Evolutionary conservation across 306 rosid species (phyloP).

Genomic region (Luffa acutangula): DNA sequence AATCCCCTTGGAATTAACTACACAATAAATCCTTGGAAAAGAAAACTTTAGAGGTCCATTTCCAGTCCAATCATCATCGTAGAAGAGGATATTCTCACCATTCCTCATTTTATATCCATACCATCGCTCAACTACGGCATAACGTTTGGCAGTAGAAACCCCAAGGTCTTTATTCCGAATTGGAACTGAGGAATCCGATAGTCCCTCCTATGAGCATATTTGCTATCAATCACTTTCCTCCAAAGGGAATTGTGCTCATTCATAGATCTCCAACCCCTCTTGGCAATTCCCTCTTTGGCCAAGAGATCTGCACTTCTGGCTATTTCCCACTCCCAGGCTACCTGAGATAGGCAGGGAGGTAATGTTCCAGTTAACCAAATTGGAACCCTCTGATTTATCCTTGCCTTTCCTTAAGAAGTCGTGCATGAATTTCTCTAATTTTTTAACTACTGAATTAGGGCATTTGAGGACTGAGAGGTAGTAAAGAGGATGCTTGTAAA

Average conservation of each 20-base stretch:
- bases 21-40: too few relatives aligned
- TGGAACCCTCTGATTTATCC: neutral
- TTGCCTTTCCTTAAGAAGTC: neutral
- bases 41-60: too few relatives aligned
- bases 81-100: too few relatives aligned
- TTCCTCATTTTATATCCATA: too few relatives aligned
- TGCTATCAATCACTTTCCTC: neutral
- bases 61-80: too few relatives aligned
- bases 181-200: neutral
- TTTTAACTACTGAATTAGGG: neutral
- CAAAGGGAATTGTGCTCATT: neutral
- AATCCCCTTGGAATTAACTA: too few relatives aligned
- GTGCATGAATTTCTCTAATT: neutral
- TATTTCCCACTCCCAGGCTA: neutral
- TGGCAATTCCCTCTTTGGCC: neutral
- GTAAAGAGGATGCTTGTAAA: neutral
- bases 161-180: too few relatives aligned
- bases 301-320: neutral
- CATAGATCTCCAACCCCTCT: neutral
- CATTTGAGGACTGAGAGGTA: neutral
- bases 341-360: neutral
- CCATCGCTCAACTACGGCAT: too few relatives aligned
- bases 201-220: neutral
- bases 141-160: too few relatives aligned
- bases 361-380: neutral